Conservation (phyloP, 192 early-diverging fungal species). For the Entomortierella beljakovae region DNA sequence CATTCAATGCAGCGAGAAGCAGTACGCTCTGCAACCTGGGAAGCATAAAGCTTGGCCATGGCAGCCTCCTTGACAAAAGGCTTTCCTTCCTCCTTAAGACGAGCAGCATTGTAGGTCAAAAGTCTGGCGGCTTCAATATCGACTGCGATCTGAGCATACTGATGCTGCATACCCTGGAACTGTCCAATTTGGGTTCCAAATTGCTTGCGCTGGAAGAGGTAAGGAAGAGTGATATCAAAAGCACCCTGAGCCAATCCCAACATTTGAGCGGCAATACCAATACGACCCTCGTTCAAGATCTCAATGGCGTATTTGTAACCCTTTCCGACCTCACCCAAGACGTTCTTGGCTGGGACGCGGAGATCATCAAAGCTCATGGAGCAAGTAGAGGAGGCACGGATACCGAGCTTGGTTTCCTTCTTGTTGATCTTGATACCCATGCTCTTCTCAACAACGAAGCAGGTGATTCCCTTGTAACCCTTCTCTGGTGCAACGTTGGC, state of each 20-base stretch:
- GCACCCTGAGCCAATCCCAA: constrained; percentile 95
- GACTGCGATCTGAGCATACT: constrained; percentile 81
- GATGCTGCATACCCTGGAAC: constrained; percentile 83
- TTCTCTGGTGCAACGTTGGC: constrained; percentile 95
- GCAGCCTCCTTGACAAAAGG: constrained; percentile 96
- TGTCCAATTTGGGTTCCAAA: constrained; percentile 85
- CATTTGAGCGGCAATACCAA: constrained; percentile 99
- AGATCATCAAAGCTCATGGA: constrained; percentile 93
- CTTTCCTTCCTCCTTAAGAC: constrained; percentile 93
- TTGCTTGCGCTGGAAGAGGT: constrained; percentile 96
- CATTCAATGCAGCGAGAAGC: constrained; percentile 94
- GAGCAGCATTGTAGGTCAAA: constrained; percentile 97
- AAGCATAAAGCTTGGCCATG: constrained; percentile 97
- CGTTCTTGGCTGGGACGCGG: constrained; percentile 84
- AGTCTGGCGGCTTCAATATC: constrained; percentile 98
- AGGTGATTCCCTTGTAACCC: constrained; percentile 97
- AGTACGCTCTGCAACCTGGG: constrained; percentile 93
- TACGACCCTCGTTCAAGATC: constrained; percentile 98
- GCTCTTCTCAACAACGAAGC: constrained; percentile 95
- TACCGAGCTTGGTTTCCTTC: constrained; percentile 98
- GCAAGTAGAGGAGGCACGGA: constrained; percentile 96
- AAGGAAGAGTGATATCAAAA: constrained; percentile 87
- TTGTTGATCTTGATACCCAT: constrained; percentile 93
- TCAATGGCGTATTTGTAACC: constrained; percentile 99
- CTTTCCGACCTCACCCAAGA: constrained; percentile 94